Percentiles rank a stretch among this genome's conserved stretches.
Evolutionary conservation across 805 yeast genomes (phyloP).

Genomic region (Diddensiella santjacobensis): DNA sequence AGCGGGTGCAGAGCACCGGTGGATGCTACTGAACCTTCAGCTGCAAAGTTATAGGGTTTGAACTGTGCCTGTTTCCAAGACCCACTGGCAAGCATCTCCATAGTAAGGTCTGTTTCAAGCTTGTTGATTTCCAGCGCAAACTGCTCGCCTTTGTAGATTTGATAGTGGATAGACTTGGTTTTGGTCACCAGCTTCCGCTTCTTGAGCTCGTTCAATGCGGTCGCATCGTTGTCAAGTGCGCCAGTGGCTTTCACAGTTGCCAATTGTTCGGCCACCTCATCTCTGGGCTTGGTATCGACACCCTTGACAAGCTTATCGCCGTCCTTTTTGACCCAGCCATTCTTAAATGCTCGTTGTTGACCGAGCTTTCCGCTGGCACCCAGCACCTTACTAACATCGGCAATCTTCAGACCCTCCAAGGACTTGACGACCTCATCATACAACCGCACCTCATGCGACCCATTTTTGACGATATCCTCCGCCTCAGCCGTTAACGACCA

Average conservation of each 20-base stretch:
- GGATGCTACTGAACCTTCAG: conserved; percentile 83
- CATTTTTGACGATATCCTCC: conserved; percentile 66
- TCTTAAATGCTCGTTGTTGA: conserved; percentile 95
- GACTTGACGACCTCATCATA: conserved; percentile 65
- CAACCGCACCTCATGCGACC: conserved; percentile 87
- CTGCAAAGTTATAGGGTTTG: conserved; percentile 93
- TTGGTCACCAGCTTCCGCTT: conserved; percentile 82
- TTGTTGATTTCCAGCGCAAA: conserved; percentile 77
- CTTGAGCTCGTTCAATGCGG: conserved; percentile 77
- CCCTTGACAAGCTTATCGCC: conserved; percentile 71
- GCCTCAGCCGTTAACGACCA: conserved; percentile 83
- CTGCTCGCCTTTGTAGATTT: conserved; percentile 74
- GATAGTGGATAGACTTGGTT: conserved; percentile 71
- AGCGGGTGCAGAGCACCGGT: conserved; percentile 97
- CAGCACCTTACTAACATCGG: conserved; percentile 60
- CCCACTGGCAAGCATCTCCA: conserved; percentile 83
- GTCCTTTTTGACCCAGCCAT: conserved; percentile 90
- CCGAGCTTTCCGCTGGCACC: conserved; percentile 84
- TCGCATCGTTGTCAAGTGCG: conserved; percentile 42
- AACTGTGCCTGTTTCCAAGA: conserved; percentile 79
- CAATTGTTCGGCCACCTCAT: conserved; percentile 63
- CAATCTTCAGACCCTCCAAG: conserved; percentile 74
- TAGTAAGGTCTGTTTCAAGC: conserved; percentile 88
- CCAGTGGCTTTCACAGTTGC: conserved; percentile 55
- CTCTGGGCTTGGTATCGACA: conserved; percentile 50